These are phyloP conservation scores for Uronychia setigera DNA, from an alignment of 73 alveolate species.

Conservation along the genomic window DNA sequence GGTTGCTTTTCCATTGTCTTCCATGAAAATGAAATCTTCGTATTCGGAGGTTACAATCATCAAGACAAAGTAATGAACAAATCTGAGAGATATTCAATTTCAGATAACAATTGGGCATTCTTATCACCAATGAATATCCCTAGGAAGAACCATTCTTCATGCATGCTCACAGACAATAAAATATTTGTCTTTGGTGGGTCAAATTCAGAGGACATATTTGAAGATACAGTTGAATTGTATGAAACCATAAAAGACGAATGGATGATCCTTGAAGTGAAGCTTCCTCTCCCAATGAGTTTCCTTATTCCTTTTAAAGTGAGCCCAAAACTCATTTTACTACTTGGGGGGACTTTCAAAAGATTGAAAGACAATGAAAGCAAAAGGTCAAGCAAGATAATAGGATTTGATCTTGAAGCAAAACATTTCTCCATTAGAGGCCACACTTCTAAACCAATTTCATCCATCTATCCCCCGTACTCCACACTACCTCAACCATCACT, in stretches of 20 bases:
- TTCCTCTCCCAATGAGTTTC: not conserved
- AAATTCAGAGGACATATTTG: not conserved
- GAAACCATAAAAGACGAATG: not conserved
- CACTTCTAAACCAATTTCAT: too few relatives aligned
- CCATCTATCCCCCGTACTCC: too few relatives aligned
- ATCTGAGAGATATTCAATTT: constrained; percentile 54
- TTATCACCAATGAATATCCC: constrained; percentile 42
- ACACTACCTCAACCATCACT: too few relatives aligned
- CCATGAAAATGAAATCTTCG: constrained; percentile 8
- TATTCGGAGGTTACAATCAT: constrained; percentile 60
- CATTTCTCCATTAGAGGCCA: too few relatives aligned
- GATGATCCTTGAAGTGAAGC: not conserved
- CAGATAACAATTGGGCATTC: constrained; percentile 35
- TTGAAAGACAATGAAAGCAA: too few relatives aligned
- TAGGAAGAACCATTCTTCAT: not conserved
- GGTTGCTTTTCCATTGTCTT: not conserved
- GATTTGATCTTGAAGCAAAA: too few relatives aligned
- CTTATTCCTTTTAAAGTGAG: not conserved
- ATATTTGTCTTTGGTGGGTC: constrained; percentile 2
- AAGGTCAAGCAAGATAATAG: too few relatives aligned
- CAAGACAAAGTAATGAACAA: constrained; percentile 50
- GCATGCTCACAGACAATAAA: not conserved
- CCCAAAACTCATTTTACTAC: not conserved
- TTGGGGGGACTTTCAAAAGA: too few relatives aligned
- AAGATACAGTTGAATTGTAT: constrained; percentile 9